These are phyloP conservation scores for Xylaria sp. DNA, from an alignment of 2,329 filamentous ascomycete species.

Conservation along the genomic window DNA sequence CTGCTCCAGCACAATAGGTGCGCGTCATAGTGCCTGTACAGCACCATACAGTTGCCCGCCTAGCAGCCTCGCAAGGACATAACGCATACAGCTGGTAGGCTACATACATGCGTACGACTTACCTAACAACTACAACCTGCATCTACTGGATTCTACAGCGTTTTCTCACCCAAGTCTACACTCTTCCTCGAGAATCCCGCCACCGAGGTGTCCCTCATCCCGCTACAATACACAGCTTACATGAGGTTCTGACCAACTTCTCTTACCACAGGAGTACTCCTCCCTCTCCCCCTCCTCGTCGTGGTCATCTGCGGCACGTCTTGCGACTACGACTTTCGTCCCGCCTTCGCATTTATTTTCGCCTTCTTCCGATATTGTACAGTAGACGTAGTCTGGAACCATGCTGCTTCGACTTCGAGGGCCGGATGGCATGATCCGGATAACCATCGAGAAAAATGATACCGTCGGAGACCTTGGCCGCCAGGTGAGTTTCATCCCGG, in stretches of 20 bases:
- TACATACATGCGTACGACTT: neutral
- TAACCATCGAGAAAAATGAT: constrained; percentile 79
- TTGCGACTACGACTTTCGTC: neutral
- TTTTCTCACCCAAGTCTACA: neutral
- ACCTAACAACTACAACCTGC: neutral
- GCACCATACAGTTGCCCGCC: neutral
- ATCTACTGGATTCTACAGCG: neutral
- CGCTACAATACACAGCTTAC: neutral
- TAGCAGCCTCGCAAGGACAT: neutral
- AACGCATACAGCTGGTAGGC: neutral
- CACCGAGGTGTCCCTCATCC: neutral
- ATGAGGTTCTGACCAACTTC: neutral
- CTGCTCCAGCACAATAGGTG: too few relatives aligned
- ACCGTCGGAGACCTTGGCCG: constrained; percentile 74
- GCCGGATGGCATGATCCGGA: constrained; percentile 90
- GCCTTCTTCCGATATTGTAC: neutral
- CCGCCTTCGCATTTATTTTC: neutral
- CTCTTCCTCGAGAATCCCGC: neutral
- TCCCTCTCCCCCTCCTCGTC: neutral
- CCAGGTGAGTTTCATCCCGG: constrained; percentile 55
- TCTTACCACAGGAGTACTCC: neutral
- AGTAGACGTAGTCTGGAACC: constrained; percentile 45
- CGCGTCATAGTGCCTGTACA: neutral
- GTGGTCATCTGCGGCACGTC: neutral
- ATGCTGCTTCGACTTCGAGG: constrained; percentile 92